Base-by-base conservation (phyloP, 169 alveolate genomes). In the Plasmodium adleri region DNA sequence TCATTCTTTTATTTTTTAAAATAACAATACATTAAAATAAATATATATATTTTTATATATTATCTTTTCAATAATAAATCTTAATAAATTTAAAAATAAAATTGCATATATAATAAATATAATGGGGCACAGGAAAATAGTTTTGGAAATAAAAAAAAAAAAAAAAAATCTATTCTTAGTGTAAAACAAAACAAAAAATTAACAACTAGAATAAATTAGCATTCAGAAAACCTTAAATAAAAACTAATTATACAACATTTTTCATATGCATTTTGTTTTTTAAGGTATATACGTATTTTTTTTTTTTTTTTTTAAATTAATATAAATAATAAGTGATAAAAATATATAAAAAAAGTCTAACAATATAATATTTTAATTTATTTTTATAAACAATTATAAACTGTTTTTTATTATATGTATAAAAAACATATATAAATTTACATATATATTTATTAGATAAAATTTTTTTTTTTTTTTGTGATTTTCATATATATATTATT, bases 1-100 rank as follows among this genome's bases (percentile, higher is more conserved):
- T 88, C 94, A 91, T 91, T 71, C 66, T 88, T 56, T 56, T 12
- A 63, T 72, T 66, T 68, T n/a, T 67, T 80, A 15, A 70, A 68
- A 68, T 68, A 43, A 80, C 45, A 80, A 59, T 50, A 68, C 72
- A 68, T 56, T 80, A 80, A 66, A 80, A 68, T 80, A 28, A 20
- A 47, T 80, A 22, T 45, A 64, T 58, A 64, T 39, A 39, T 39
- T 39, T 39, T 39, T 39, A 39, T 74, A 62, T 59, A 76, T 64
- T 76, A 52, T 56, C 39, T 67, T 24, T 68, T 22, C 63, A 32
- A 39, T 47, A 56, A 72, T 50, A 68, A n/a, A 28, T 68, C 56
- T 70, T 80, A 80, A 80, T 64, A 80, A 80, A 26, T 60, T 64
- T 39, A 39, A 39, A 39, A 39, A 26, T 60, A 24, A 66, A 80